phyloP scores from a whole-genome alignment of 2,329 filamentous ascomycete genomes.

The Claviceps spartinae region DNA sequence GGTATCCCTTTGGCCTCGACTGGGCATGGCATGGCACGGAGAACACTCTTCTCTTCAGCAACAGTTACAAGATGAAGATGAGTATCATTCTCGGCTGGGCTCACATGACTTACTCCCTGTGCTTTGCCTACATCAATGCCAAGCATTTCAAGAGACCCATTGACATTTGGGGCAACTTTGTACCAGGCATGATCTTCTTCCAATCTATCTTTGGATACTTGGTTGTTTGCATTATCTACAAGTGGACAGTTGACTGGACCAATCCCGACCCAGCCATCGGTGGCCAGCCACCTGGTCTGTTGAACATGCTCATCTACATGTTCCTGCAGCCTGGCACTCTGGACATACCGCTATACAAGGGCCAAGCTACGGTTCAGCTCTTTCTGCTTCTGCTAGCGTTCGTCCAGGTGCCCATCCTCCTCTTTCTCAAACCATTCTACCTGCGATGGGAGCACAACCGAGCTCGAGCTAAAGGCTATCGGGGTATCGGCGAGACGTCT shows the following conservation, averaged over 20 bases:
- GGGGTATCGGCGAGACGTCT: conserved; percentile 79
- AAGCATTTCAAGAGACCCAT: conserved; percentile 89
- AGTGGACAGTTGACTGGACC: conserved; percentile 86
- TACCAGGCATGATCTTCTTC: conserved; percentile 99
- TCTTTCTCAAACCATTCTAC: conserved; percentile 93
- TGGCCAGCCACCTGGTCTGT: conserved; percentile 64
- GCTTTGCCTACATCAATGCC: conserved; percentile 84
- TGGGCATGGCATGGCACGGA: conserved; percentile 95
- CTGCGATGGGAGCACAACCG: conserved; percentile 88
- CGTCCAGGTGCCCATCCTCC: conserved; percentile 72
- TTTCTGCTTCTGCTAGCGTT: conserved; percentile 71
- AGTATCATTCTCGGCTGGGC: conserved; percentile 94
- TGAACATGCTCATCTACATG: conserved; percentile 99
- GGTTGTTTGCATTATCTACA: conserved; percentile 87
- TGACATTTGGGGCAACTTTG: conserved; percentile 94
- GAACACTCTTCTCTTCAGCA: conserved; percentile 88
- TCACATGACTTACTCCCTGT: conserved; percentile 97
- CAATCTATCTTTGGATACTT: conserved; percentile 97
- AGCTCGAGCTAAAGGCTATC: conserved; percentile 77
- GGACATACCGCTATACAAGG: conserved; percentile 62
- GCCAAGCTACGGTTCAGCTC: conserved; percentile 65
- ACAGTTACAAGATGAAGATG: conserved; percentile 99
- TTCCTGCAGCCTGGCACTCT: conserved; percentile 74
- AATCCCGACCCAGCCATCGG: conserved; percentile 24
- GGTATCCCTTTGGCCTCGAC: conserved; percentile 91